Conservation (phyloP, 257 asterid species). For the Pogostemon cablin region DNA sequence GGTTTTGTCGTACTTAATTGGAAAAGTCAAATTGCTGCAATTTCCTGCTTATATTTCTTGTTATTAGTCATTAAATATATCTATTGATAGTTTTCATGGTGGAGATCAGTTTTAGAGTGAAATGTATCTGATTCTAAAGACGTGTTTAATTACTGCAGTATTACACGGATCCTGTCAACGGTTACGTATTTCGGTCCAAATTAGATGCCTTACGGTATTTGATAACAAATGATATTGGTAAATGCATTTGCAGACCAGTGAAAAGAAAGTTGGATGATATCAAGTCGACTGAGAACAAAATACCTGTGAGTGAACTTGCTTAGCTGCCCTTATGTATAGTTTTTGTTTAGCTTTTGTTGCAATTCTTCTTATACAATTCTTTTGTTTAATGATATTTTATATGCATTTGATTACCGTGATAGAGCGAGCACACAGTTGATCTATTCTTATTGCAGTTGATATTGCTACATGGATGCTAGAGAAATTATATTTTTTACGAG, state of each 20-base stretch:
- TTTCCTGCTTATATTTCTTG: constrained; percentile 10
- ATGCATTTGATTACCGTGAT: background rate
- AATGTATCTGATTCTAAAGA: constrained; percentile 27
- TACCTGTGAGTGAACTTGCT: constrained; percentile 48
- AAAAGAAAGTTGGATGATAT: constrained; percentile 38
- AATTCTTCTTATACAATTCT: constrained; percentile 22
- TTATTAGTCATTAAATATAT: background rate
- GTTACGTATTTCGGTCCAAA: constrained; percentile 64
- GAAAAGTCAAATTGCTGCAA: background rate
- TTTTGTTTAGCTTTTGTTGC: constrained; percentile 17
- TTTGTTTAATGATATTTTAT: constrained; percentile 1
- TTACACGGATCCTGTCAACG: constrained; percentile 64
- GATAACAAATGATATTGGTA: constrained; percentile 49
- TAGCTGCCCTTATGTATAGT: constrained; percentile 18
- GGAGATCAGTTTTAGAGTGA: background rate
- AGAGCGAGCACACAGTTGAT: background rate
- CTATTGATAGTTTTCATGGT: constrained; percentile 3
- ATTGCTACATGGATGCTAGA: background rate
- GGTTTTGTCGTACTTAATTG: background rate
- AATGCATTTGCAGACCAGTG: constrained; percentile 53
- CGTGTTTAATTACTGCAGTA: constrained; percentile 47
- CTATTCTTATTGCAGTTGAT: constrained; percentile 9
- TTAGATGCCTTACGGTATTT: constrained; percentile 64
- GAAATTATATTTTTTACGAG: background rate
- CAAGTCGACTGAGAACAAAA: constrained; percentile 31